Conservation (phyloP, 257 asterid genomes). For the Avicennia marina region DNA sequence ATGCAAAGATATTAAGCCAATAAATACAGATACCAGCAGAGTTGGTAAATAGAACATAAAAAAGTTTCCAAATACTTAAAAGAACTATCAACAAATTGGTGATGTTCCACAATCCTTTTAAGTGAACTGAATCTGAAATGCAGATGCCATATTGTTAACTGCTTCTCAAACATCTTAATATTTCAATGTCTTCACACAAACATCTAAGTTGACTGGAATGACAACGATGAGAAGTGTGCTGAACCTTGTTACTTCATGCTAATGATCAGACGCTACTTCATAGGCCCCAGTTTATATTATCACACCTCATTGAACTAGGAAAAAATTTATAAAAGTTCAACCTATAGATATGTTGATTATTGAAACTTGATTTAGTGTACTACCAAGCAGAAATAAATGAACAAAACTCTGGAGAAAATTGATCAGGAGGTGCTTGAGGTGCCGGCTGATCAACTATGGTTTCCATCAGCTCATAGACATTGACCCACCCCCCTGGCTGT, state of each 20-base stretch:
- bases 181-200: background rate
- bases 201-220: background rate
- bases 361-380: background rate
- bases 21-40: background rate
- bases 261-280: too few species aligned
- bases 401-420: conserved; percentile 81
- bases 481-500: conserved; percentile 82
- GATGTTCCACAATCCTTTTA: background rate
- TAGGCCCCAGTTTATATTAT: background rate
- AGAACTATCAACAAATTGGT: too few species aligned
- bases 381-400: conserved; percentile 94
- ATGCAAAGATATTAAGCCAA: background rate
- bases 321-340: too few species aligned
- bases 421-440: conserved; percentile 77
- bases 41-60: background rate
- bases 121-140: background rate
- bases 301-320: background rate
- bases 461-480: conserved; percentile 86
- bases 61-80: too few species aligned
- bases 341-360: background rate
- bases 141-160: background rate
- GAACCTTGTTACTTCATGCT: too few species aligned
- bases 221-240: background rate
- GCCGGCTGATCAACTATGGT: conserved; percentile 79
- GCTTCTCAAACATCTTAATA: background rate